These are phyloP conservation scores for Paramecium tetraurelia DNA, from an alignment of 73 alveolate genomes.

Conservation along the genomic window DNA sequence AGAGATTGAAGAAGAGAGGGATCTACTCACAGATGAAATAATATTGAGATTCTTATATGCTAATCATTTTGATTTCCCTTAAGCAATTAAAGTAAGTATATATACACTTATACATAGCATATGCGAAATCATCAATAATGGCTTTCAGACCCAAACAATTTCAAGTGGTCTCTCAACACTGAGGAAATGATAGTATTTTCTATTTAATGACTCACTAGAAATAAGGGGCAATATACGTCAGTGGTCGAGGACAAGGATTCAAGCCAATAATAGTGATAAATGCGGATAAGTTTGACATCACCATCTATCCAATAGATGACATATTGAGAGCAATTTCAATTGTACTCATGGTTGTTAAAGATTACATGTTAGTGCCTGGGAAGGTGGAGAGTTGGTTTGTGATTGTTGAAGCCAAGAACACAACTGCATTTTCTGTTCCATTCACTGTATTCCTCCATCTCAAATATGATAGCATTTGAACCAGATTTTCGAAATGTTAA, in stretches of 20 bases:
- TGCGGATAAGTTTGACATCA: background rate
- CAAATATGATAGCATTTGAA: background rate
- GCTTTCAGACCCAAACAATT: background rate
- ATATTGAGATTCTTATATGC: constrained; percentile 27
- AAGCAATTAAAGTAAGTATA: background rate
- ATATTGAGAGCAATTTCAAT: background rate
- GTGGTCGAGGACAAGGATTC: background rate
- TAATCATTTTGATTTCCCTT: constrained; percentile 5
- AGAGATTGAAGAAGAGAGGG: background rate
- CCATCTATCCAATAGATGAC: background rate
- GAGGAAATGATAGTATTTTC: background rate
- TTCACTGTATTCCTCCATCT: background rate
- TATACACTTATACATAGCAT: background rate
- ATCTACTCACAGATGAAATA: background rate
- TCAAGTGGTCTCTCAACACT: background rate
- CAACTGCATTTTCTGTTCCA: background rate
- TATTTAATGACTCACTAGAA: background rate
- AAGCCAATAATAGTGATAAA: background rate
- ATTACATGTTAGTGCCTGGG: constrained; percentile 14
- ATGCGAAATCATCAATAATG: background rate
- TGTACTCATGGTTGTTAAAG: background rate
- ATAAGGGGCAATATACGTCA: background rate
- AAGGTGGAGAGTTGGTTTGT: constrained; percentile 8
- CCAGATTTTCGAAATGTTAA: background rate
- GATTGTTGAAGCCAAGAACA: background rate